A percentile compares a stretch with the other conserved stretches of the same genome.
phyloP scores from a whole-genome alignment of 2,329 filamentous ascomycete genomes.

The Ophiostoma novo-ulmi region DNA sequence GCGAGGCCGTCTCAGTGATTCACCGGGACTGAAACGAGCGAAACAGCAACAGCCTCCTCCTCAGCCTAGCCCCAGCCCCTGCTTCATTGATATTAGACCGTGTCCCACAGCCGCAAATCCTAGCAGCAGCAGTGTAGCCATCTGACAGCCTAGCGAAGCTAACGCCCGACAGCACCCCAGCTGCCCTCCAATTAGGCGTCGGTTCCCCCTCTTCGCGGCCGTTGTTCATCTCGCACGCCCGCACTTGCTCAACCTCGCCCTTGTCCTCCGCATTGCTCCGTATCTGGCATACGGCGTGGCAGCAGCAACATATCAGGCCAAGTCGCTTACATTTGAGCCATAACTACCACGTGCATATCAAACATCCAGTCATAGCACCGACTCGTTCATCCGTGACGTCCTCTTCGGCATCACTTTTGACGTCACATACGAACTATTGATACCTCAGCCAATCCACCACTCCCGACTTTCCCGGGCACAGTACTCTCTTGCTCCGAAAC shows the following conservation, averaged over 20 bases:
- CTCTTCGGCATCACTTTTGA: background rate
- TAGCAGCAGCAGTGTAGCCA: background rate
- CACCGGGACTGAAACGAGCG: conserved; percentile 18
- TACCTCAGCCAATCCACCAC: background rate
- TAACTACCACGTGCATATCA: background rate
- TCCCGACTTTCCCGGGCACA: background rate
- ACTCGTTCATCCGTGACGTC: background rate
- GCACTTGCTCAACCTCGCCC: background rate
- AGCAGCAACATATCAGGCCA: background rate
- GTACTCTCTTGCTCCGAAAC: background rate
- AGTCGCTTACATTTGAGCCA: background rate
- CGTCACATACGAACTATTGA: background rate
- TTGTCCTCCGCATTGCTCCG: background rate
- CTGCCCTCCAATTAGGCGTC: conserved; percentile 7
- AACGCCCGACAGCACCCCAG: background rate
- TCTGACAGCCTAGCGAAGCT: background rate
- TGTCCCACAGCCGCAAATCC: conserved; percentile 17
- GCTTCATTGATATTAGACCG: conserved; percentile 4
- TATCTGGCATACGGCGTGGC: conserved; percentile 4
- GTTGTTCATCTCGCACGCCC: background rate
- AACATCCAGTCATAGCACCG: background rate
- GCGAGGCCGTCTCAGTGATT: background rate
- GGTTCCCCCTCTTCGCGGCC: conserved; percentile 3
- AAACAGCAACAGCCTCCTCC: conserved; percentile 20
- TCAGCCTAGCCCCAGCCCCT: conserved; percentile 8